Conservation (phyloP, 768 basidiomycete species). For the Suillus plorans region DNA sequence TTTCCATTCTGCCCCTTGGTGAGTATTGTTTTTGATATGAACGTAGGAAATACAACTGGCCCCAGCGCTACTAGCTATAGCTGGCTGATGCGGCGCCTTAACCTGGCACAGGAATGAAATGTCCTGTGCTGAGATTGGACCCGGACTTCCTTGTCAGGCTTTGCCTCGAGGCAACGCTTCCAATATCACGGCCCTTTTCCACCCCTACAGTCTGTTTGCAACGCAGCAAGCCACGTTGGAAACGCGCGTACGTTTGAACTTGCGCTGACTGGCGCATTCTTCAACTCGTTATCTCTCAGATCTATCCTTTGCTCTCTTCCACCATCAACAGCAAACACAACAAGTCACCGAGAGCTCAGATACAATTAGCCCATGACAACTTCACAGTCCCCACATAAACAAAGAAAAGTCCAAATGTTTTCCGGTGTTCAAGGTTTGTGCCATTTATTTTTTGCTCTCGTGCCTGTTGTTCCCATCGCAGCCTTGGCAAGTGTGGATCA, state of each 20-base stretch:
- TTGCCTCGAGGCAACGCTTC: constrained; percentile 46
- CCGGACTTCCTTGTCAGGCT: constrained; percentile 15
- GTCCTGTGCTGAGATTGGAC: constrained; percentile 6
- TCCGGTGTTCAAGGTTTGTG: constrained; percentile 49
- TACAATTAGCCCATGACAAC: constrained; percentile 47
- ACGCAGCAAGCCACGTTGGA: constrained; percentile 60
- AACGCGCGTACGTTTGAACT: constrained; percentile 47
- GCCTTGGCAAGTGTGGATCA: constrained; percentile 6
- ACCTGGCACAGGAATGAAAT: background rate
- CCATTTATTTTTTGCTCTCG: constrained; percentile 20
- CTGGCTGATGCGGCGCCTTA: background rate
- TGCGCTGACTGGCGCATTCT: constrained; percentile 5
- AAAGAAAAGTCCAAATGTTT: constrained; percentile 52
- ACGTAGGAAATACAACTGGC: constrained; percentile 7
- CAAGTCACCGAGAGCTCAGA: constrained; percentile 18
- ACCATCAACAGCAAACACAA: constrained; percentile 19
- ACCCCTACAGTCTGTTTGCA: constrained; percentile 51
- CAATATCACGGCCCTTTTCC: constrained; percentile 48
- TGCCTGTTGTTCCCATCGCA: constrained; percentile 15
- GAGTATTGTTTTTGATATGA: constrained; percentile 8
- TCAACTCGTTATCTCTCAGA: constrained; percentile 25
- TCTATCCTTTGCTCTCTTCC: constrained; percentile 34
- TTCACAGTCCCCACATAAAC: constrained; percentile 54
- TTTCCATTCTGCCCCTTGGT: background rate
- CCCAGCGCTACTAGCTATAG: background rate